Evolutionary conservation across 148 eudicot species (phyloP).

Genomic region (Salicornia ramosissima): DNA sequence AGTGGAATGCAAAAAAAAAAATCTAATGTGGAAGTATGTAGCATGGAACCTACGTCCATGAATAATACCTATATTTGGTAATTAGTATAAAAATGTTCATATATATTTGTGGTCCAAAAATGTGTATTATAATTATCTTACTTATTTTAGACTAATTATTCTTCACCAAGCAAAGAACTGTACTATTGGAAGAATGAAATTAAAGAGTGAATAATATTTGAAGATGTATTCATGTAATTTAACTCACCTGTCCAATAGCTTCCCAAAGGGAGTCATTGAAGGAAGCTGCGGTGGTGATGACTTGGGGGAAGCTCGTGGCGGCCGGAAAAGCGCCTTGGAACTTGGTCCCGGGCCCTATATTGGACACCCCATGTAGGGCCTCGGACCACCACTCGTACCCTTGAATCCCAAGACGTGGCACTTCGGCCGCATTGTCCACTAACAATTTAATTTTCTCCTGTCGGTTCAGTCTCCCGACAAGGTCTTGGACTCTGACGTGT

Average conservation of each 20-base stretch:
- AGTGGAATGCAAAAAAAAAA: too few relatives aligned
- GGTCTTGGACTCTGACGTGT: slow-evolving; percentile 48
- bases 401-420: slow-evolving; percentile 64
- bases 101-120: too few relatives aligned
- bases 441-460: slow-evolving; percentile 60
- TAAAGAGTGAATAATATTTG: not conserved
- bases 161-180: too few relatives aligned
- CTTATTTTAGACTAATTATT: too few relatives aligned
- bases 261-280: slow-evolving; percentile 79
- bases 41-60: too few relatives aligned
- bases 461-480: slow-evolving; percentile 62
- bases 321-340: slow-evolving; percentile 62
- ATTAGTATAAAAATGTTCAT: too few relatives aligned
- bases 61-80: too few relatives aligned
- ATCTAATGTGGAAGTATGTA: too few relatives aligned
- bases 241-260: slow-evolving; percentile 67
- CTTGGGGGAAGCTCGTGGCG: slow-evolving; percentile 94
- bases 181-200: too few relatives aligned
- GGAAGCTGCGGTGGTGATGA: slow-evolving; percentile 81
- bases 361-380: slow-evolving; percentile 89
- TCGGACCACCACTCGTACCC: slow-evolving; percentile 99
- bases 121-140: too few relatives aligned
- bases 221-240: not conserved
- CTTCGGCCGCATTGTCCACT: slow-evolving; percentile 69
- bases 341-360: slow-evolving; percentile 75